phyloP scores from a whole-genome alignment of 176 grass and related monocot genomes.

The Avena insularis region DNA sequence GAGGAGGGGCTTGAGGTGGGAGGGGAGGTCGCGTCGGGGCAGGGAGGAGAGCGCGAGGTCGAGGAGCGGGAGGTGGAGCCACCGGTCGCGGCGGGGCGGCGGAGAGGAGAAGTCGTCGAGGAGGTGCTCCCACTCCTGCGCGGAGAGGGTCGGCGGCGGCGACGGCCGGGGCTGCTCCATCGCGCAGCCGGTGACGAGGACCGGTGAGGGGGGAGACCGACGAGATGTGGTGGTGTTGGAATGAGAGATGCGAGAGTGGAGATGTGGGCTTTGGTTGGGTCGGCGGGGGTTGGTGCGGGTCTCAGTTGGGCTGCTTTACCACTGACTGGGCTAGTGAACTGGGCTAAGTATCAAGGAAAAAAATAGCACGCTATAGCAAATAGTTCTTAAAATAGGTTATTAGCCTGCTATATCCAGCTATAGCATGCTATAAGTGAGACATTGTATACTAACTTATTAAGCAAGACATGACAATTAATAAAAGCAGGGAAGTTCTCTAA shows the following conservation, averaged over 20 bases:
- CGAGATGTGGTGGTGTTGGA: neutral
- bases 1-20: constrained; percentile 55
- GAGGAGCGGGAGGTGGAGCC: constrained; percentile 75
- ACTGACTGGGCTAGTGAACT: neutral
- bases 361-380: too few species aligned
- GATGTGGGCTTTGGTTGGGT: constrained; percentile 24
- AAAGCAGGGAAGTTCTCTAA: too few species aligned
- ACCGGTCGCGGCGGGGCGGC: constrained; percentile 51
- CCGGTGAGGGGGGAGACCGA: neutral
- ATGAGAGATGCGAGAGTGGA: neutral
- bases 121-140: constrained; percentile 72
- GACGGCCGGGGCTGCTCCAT: constrained; percentile 61
- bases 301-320: neutral
- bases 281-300: neutral
- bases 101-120: constrained; percentile 68
- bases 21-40: constrained; percentile 81
- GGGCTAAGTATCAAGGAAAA: too few species aligned
- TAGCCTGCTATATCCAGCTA: too few species aligned
- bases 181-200: constrained; percentile 38
- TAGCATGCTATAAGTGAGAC: too few species aligned
- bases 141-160: constrained; percentile 48
- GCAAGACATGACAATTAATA: too few species aligned
- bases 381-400: too few species aligned
- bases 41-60: constrained; percentile 79
- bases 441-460: too few species aligned